phyloP scores from a whole-genome alignment of 257 asterid genomes.

The Verbena officinalis region DNA sequence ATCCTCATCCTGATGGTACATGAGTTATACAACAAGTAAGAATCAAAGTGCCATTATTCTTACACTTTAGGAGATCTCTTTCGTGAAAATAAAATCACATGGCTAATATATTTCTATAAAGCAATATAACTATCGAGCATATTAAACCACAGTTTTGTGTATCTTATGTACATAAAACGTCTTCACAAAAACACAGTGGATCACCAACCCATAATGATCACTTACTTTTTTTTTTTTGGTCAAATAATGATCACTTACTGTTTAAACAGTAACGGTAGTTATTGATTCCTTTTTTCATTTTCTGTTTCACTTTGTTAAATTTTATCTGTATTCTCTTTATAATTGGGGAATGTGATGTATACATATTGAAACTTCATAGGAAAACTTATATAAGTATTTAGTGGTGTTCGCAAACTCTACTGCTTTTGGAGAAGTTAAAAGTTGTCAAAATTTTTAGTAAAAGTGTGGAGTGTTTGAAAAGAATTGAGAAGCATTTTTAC shows the following conservation, averaged over 20 bases:
- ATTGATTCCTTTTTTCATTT: too few species aligned
- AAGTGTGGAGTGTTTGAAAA: too few species aligned
- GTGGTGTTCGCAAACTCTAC: too few species aligned
- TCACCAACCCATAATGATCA: constrained; percentile 1
- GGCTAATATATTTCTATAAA: constrained; percentile 15
- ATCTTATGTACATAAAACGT: not conserved
- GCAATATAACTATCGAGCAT: constrained; percentile 17
- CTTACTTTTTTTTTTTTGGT: not conserved
- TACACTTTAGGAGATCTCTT: constrained; percentile 7
- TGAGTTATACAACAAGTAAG: not conserved
- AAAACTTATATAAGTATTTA: too few species aligned
- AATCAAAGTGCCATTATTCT: not conserved
- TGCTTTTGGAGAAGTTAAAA: too few species aligned
- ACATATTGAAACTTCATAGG: not conserved
- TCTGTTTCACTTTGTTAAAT: not conserved
- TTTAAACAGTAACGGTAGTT: not conserved
- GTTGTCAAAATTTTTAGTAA: too few species aligned
- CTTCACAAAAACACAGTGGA: not conserved
- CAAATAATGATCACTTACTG: not conserved
- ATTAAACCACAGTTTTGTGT: constrained; percentile 17
- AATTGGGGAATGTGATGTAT: not conserved
- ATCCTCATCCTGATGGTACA: constrained; percentile 60
- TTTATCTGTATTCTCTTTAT: not conserved
- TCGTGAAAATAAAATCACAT: constrained; percentile 7
- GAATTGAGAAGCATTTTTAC: too few species aligned